Evolutionary conservation across 441 rosid genomes (phyloP).

Genomic region (Eutrema salsugineum): DNA sequence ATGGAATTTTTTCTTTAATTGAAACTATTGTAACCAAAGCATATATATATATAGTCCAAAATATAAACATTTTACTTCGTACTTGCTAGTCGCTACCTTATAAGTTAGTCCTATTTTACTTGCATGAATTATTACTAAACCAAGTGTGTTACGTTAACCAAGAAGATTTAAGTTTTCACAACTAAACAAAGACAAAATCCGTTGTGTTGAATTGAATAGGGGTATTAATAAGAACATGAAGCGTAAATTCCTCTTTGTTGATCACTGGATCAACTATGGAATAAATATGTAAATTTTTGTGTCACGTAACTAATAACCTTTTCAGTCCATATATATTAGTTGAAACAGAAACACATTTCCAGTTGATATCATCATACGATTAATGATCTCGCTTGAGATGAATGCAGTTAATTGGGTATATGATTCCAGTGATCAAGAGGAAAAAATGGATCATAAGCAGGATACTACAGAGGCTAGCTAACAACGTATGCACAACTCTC

Average conservation of each 20-base stretch:
- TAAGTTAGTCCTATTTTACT: no score
- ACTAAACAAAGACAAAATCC: background rate
- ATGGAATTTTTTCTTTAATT: background rate
- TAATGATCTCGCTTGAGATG: no score
- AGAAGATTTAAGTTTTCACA: background rate
- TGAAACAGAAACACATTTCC: no score
- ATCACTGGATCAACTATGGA: no score
- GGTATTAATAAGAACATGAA: background rate
- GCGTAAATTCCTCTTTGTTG: no score
- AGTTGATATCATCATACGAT: no score
- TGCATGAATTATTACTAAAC: background rate
- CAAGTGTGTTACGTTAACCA: background rate
- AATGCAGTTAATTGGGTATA: background rate
- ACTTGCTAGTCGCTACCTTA: background rate
- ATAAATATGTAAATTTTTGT: no score
- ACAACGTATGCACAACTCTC: background rate
- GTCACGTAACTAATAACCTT: no score
- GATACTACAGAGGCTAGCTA: background rate
- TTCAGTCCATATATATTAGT: no score
- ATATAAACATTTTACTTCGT: background rate
- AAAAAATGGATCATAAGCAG: background rate
- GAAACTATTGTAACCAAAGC: background rate
- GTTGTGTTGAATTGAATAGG: background rate
- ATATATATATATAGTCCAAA: background rate
- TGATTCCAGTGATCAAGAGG: background rate